Base-by-base conservation (phyloP, 805 yeast species). In the Komagataella populi region DNA sequence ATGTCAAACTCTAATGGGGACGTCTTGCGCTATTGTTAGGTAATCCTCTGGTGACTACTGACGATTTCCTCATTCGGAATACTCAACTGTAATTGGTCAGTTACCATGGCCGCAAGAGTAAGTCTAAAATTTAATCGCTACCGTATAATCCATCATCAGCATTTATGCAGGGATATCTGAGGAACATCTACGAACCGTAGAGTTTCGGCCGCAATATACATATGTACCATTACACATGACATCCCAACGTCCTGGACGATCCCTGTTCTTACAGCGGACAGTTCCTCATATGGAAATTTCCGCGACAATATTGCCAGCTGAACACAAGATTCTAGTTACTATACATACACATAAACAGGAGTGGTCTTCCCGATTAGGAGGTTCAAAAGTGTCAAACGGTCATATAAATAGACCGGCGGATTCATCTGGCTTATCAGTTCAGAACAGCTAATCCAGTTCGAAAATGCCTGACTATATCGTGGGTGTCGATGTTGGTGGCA, bases 401-500 rank as follows among this genome's bases (percentile, higher is more conserved):
- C 20, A 20, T 20, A 20, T 20, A 20, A 20, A 20, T 20, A 20
- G 20, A 20, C 2, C 3, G 20, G 20, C 20, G 20, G 20, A 20
- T 2, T 4, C 20, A 20, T 20, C 20, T 20, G 20, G 20, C 20
- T 2, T 20, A 4, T 4, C 20, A 20, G 4, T 20, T 20, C 20
- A 20, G 20, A 20, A 20, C 4, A 20, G 20, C 20, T 20, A 20
- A 20, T 20, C 20, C 20, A 30, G 39, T 30, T 30, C 14, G n/a
- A 30, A 7, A 10, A 30, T 30, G 39, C n/a, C 39, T 10, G 39
- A 30, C 39, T 30, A 30, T 30, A 30, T 30, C 39, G 39, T 30
- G 39, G 80, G 78, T 22, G 70, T 74, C 17, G 79, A 74, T 57
- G 78, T 74, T 46, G 79, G 79, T 22, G 78, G 78, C 14, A 74